A percentile compares a stretch with the other conserved stretches of the same genome.
Evolutionary conservation across 2,329 filamentous ascomycete species (phyloP).

Genomic region (Alternaria sp.): DNA sequence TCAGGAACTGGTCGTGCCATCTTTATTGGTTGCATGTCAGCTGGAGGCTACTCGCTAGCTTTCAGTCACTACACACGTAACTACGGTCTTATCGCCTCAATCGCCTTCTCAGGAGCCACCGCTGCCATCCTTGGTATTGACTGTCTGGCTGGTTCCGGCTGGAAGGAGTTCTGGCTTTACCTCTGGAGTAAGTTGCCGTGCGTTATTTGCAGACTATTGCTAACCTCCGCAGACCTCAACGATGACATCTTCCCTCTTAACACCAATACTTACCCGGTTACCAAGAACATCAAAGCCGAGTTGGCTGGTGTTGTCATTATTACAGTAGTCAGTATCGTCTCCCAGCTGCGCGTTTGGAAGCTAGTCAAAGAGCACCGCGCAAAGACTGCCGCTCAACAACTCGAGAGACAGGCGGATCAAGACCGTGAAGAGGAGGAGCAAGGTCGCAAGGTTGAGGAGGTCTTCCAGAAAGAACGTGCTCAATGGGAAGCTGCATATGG

Average conservation of each 20-base stretch:
- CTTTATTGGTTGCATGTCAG: slow-evolving; percentile 76
- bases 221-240: slow-evolving; percentile 66
- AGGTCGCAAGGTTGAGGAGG: slow-evolving; percentile 69
- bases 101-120: slow-evolving; percentile 83
- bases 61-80: slow-evolving; percentile 74
- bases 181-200: slow-evolving; percentile 69
- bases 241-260: slow-evolving; percentile 75
- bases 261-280: slow-evolving; percentile 81
- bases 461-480: slow-evolving; percentile 65
- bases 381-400: slow-evolving; percentile 53
- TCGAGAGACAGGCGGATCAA: slow-evolving; percentile 63
- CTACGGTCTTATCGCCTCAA: slow-evolving; percentile 77
- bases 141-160: slow-evolving; percentile 84
- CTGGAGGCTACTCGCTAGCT: slow-evolving; percentile 73
- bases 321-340: slow-evolving; percentile 76
- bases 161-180: slow-evolving; percentile 97
- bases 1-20: slow-evolving; percentile 68
- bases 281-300: slow-evolving; percentile 84
- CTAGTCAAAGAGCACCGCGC: slow-evolving; percentile 66
- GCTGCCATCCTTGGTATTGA: slow-evolving; percentile 83
- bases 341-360: slow-evolving; percentile 86
- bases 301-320: slow-evolving; percentile 78
- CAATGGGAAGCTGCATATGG: slow-evolving; percentile 83
- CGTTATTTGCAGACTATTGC: slow-evolving; percentile 5
- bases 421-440: slow-evolving; percentile 72